Base-by-base conservation (phyloP, 2,329 filamentous ascomycete species). In the Diaporthe sp. region DNA sequence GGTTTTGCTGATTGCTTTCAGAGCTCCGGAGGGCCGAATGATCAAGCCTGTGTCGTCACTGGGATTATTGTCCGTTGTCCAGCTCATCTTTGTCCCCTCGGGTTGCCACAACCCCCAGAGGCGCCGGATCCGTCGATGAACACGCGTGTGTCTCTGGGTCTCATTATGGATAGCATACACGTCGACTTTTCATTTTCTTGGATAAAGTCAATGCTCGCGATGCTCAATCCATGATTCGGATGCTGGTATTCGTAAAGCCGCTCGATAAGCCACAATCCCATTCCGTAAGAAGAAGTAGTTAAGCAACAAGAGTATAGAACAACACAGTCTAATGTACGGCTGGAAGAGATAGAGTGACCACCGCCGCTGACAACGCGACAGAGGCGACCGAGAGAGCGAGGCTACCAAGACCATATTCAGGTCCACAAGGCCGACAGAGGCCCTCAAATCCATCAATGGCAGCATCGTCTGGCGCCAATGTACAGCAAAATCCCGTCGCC, bases 71-170 rank as follows among this genome's bases (percentile, higher is more conserved):
- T 17, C 37, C 46, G n/a, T 51, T 68, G 13, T 37, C 62, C 31
- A 68, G 3, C 8, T 5, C 46, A 53, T 28, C 65, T 70, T 70
- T 70, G 65, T 70, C 22, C 34, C 9, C 13, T 19, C 13, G 1
- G 2, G 15, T 42, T 28, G 49, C n/a, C 34, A 55, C 65, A 39
- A 68, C 39, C 31, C 12, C 19, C 19, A 10, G 13, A 22, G 34
- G 13, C 65, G 46, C 65, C 65, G 65, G 65, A 70, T 70, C 49
- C 65, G 65, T 70, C 65, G 9, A 39, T 15, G 65, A 31, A 22
- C n/a, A 7, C 28, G 25, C 7, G 8, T 10, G 19, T 51, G 65
- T 31, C 49, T 22, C n/a, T 12, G 15, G 4, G n/a, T 42, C 15
- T 53, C 46, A 55, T 31, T 12, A 55, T 28, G n/a, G 44, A 25